Conservation (phyloP, 75 land plant species). For the Pseudotsuga menziesii region DNA sequence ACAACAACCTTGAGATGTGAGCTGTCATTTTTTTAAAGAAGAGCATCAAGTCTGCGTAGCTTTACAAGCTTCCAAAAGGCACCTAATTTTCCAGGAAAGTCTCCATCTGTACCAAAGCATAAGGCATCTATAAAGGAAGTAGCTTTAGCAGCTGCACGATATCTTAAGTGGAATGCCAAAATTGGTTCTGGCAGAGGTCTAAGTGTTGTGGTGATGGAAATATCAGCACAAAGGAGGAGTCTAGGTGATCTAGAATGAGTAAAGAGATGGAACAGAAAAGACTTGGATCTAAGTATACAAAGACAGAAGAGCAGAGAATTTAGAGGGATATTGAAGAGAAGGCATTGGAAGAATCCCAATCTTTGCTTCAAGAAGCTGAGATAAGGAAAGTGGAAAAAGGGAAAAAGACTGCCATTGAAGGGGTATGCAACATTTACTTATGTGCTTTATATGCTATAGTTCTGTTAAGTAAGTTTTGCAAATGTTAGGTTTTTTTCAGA, state of each 20-base stretch:
- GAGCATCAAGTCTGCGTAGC: constrained; percentile 52
- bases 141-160: constrained; percentile 91
- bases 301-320: too few species aligned
- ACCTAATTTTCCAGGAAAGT: constrained; percentile 31
- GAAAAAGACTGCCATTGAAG: too few species aligned
- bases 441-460: too few species aligned
- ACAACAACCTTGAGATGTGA: constrained; percentile 67
- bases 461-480: too few species aligned
- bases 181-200: constrained; percentile 95
- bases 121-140: constrained; percentile 90
- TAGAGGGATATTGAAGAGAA: too few species aligned
- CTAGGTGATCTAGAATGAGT: constrained; percentile 68
- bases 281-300: too few species aligned
- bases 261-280: constrained; percentile 79
- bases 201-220: constrained; percentile 97
- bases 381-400: too few species aligned
- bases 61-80: constrained; percentile 78
- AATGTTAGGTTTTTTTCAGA: too few species aligned
- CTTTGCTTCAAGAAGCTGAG: too few species aligned
- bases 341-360: too few species aligned
- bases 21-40: constrained; percentile 51
- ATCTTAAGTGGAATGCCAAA: constrained; percentile 90
- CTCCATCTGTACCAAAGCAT: constrained; percentile 58
- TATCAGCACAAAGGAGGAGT: constrained; percentile 82
- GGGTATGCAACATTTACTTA: too few species aligned